Conservation (phyloP, 768 basidiomycete genomes). For the Russula ochroleuca region DNA sequence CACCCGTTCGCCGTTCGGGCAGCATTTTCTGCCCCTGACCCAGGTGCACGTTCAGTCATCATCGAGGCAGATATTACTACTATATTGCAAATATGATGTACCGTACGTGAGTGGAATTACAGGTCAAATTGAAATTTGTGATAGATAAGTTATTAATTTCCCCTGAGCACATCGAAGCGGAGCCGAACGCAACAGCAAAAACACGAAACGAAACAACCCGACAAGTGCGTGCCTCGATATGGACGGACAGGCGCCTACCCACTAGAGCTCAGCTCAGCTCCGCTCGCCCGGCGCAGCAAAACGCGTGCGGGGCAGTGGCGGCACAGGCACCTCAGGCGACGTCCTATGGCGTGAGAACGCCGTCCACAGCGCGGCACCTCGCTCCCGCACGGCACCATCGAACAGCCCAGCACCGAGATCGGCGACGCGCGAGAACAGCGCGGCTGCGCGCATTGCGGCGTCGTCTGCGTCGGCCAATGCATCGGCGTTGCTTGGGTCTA, state of each 20-base stretch:
- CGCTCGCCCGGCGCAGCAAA: not conserved
- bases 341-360: conserved; percentile 7
- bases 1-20: not conserved
- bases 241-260: not conserved
- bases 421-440: conserved; percentile 14
- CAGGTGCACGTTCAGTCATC: not conserved
- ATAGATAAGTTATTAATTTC: not conserved
- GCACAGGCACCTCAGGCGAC: conserved; percentile 10
- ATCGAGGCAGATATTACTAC: not conserved
- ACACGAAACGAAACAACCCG: no score
- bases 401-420: conserved; percentile 11
- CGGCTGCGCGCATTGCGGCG: conserved; percentile 8
- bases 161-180: not conserved
- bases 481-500: not conserved
- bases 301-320: not conserved
- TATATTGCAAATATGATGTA: not conserved
- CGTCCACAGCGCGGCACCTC: conserved; percentile 14
- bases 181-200: not conserved
- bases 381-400: conserved; percentile 21
- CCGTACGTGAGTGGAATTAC: not conserved
- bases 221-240: not conserved
- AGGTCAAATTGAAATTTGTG: not conserved
- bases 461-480: conserved; percentile 9
- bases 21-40: not conserved
- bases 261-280: not conserved